These are phyloP conservation scores for Allantophomopsis cytisporea DNA, from an alignment of 2,329 filamentous ascomycete genomes.

Conservation along the genomic window DNA sequence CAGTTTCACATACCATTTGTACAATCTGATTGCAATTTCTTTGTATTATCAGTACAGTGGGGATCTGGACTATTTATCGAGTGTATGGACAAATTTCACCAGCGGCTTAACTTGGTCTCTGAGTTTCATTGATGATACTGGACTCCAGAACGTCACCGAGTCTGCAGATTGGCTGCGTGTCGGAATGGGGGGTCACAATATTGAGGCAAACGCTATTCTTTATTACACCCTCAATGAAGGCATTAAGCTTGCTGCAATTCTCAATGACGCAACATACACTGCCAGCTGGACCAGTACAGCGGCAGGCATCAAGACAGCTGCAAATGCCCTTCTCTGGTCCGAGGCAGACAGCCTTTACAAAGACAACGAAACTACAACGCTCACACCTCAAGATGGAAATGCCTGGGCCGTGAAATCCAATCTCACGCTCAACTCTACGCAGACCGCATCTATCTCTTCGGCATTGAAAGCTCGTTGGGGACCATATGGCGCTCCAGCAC, in stretches of 20 bases:
- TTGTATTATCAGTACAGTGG: constrained; percentile 5
- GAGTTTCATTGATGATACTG: constrained; percentile 25
- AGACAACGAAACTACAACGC: constrained; percentile 31
- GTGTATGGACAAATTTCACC: neutral
- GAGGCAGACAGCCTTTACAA: constrained; percentile 27
- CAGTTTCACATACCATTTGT: constrained; percentile 4
- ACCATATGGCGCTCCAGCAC: neutral
- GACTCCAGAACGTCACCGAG: constrained; percentile 2
- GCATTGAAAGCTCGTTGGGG: constrained; percentile 1
- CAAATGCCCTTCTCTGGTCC: constrained; percentile 29
- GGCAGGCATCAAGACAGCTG: neutral
- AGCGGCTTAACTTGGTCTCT: constrained; percentile 21
- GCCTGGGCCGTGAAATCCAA: constrained; percentile 27
- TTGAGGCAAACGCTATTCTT: constrained; percentile 3
- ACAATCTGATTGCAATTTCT: constrained; percentile 2
- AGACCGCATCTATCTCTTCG: constrained; percentile 1
- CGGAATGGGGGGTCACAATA: constrained; percentile 3
- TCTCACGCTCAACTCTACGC: constrained; percentile 6
- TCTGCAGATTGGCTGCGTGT: constrained; percentile 3
- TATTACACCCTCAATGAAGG: constrained; percentile 3
- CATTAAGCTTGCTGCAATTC: constrained; percentile 1
- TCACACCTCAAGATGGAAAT: constrained; percentile 36
- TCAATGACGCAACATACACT: neutral
- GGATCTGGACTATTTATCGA: neutral
- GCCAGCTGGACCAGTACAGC: constrained; percentile 1